Base-by-base conservation (phyloP, 331 rosid species). In the Quercus phellos region DNA sequence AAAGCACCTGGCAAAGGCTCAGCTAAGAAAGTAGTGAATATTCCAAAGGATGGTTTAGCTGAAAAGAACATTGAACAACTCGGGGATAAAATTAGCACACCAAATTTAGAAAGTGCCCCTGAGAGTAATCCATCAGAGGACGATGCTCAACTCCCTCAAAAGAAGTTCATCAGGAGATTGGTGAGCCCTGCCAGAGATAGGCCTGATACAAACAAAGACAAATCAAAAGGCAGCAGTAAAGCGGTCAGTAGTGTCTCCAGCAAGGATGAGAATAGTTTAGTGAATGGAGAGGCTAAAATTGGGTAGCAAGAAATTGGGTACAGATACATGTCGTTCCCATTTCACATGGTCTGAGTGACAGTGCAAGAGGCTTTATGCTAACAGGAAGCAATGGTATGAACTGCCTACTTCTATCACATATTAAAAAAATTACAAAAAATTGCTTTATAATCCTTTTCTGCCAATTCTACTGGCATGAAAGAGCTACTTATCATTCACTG, bases 261-360 rank as follows among this genome's bases (percentile, higher is more conserved):
- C 83, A 83, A 86, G 81, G 93, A 87, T 18, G 88, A 85, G 76
- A 88, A 76, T 78, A 87, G 80, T 76, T 81, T 81, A 83, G 93
- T 90, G 73, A 89, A 91, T 83, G 90, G 82, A 74, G 94, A 89
- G 82, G 93, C 90, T 58, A 88, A 77, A 75, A 72, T 85, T 70
- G 81, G 88, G 77, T 69, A 74, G 79, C 75, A 55, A 55, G 71
- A 55, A 61, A 71, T 82, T 72, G 64, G 73, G 32, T 51, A 32
- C 60, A 24, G 51, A 78, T 21, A 2, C 0, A 68, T 69, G 70
- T 72, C 74, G 83, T 70, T 73, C 75, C 78, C 72, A 4, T 75
- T 66, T 71, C 74, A 46, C 83, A 34, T 79, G 63, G 63, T 73
- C 77, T 75, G 82, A 70, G 63, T 68, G 79, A 68, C 24, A n/a